Percentiles rank a stretch among this genome's conserved stretches.
These are phyloP conservation scores for Globisporangium sylvaticum DNA, from an alignment of 352 stramenopile species.

Conservation along the genomic window DNA sequence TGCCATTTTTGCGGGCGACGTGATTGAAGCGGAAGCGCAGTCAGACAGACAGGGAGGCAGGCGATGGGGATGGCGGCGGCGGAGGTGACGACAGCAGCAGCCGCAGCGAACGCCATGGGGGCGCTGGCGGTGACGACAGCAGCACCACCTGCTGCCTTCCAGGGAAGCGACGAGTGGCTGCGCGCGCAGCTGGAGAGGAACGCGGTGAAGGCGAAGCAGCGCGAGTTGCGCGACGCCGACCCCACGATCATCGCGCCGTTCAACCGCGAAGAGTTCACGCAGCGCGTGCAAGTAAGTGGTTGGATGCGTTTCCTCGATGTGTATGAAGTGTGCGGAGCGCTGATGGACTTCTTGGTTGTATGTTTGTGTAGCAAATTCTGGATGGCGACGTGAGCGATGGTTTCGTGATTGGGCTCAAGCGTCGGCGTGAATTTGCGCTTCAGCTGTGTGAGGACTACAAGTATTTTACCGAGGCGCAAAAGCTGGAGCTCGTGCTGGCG, in stretches of 20 bases:
- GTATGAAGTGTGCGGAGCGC: neutral
- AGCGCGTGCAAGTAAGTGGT: constrained; percentile 40
- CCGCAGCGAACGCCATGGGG: neutral
- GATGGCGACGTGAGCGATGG: constrained; percentile 67
- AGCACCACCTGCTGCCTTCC: constrained; percentile 20
- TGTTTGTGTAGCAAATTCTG: constrained; percentile 37
- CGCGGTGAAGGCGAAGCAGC: constrained; percentile 34
- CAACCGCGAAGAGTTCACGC: constrained; percentile 52
- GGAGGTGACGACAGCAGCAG: neutral
- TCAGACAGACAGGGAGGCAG: neutral
- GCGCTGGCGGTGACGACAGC: neutral
- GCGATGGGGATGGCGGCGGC: neutral
- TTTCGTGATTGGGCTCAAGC: constrained; percentile 83
- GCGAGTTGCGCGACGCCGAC: constrained; percentile 26
- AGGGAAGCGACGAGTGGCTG: constrained; percentile 59
- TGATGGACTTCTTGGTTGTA: constrained; percentile 3
- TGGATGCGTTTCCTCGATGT: neutral
- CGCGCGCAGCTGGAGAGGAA: constrained; percentile 30
- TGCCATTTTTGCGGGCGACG: neutral
- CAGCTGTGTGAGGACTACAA: constrained; percentile 74
- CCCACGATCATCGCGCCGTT: constrained; percentile 44
- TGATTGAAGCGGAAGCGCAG: neutral
- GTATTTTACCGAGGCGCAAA: constrained; percentile 72
- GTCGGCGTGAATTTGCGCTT: constrained; percentile 68
- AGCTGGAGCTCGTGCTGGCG: constrained; percentile 73